These are phyloP conservation scores for Boletus barrowsii DNA, from an alignment of 768 basidiomycete species.

Conservation along the genomic window DNA sequence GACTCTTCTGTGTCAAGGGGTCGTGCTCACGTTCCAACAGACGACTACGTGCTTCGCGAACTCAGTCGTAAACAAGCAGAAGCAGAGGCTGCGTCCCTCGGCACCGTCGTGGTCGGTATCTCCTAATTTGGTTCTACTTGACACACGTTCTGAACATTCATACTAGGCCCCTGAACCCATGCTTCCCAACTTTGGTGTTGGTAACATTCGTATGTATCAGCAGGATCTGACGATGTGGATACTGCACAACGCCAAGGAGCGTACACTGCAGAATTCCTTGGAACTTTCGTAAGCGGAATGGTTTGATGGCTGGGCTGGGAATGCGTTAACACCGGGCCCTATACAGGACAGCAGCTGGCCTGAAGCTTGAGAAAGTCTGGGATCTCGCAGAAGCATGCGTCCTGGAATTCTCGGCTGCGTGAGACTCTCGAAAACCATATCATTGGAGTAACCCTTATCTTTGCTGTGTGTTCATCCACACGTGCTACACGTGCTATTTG, in stretches of 20 bases:
- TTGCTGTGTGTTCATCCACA: too few relatives aligned
- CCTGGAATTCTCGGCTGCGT: constrained; percentile 25
- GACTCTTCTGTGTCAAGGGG: background rate
- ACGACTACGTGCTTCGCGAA: constrained; percentile 21
- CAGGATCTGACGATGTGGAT: constrained; percentile 32
- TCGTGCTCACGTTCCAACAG: constrained; percentile 6
- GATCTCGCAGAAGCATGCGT: constrained; percentile 27
- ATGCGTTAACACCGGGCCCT: background rate
- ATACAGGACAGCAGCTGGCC: constrained; percentile 20
- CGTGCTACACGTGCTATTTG: too few relatives aligned
- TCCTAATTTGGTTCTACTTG: too few relatives aligned
- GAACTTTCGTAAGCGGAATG: constrained; percentile 25
- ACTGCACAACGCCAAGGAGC: constrained; percentile 32
- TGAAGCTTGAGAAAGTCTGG: constrained; percentile 32
- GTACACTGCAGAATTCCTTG: constrained; percentile 28
- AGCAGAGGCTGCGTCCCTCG: constrained; percentile 11
- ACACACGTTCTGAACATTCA: background rate
- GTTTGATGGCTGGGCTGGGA: background rate
- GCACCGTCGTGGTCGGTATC: constrained; percentile 15
- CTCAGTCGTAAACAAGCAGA: constrained; percentile 14
- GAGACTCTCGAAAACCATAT: background rate
- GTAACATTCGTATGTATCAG: constrained; percentile 27
- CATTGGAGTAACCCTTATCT: too few relatives aligned
- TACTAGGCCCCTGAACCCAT: constrained; percentile 33
- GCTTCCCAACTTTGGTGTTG: constrained; percentile 33